Evolutionary conservation across 164 flowering plant genomes (phyloP), one percentile per base, ranked within the genome.

Genomic region (Vitis rupestris): DNA sequence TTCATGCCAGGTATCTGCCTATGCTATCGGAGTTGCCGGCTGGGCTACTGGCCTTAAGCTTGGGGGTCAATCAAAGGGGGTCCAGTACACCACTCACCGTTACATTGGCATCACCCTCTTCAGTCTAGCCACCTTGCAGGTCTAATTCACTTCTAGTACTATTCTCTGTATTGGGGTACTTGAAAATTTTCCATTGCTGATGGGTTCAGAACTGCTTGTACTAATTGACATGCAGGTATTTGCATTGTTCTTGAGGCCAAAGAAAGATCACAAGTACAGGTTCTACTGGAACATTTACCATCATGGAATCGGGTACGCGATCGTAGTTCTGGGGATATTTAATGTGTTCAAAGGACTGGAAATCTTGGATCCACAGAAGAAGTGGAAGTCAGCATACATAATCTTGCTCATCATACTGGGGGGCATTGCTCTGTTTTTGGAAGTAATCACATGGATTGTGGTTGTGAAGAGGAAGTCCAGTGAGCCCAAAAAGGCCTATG

Each of bases 41-140:
- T 89, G 94, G 93, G 93, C 60, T 15, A 90, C 93, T 12, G 97
- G 98, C 17, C 77, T 93, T 9, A 83, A 86, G 75, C 97, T 93
- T 8, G 94, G 98, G 17, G 80, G 71, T 52, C 75, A 90, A 69
- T 87, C 97, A 0, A 58, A 80, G 61, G 91, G 90, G 9, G 23
- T 88, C 30, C 23, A 3, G 2, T 78, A 77, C 68, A 61, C 75
- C 3, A 17, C 19, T 37, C 98, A 93, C 54, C 83, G 97, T 14
- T 81, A 80, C 48, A 78, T 93, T 52, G 98, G 98, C 55, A 93
- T 93, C 61, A 77, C 88, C 9, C 90, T 93, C 67, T 88, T 93
- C 79, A 16, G 59, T 62, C 72, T 90, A 8, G 94, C 90, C 15
- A 84, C 98, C 11, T 14, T 93, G 61, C 98, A 90, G 94, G 96